Evolutionary conservation across 768 basidiomycete genomes (phyloP).

Genomic region (Obba rivulosa): DNA sequence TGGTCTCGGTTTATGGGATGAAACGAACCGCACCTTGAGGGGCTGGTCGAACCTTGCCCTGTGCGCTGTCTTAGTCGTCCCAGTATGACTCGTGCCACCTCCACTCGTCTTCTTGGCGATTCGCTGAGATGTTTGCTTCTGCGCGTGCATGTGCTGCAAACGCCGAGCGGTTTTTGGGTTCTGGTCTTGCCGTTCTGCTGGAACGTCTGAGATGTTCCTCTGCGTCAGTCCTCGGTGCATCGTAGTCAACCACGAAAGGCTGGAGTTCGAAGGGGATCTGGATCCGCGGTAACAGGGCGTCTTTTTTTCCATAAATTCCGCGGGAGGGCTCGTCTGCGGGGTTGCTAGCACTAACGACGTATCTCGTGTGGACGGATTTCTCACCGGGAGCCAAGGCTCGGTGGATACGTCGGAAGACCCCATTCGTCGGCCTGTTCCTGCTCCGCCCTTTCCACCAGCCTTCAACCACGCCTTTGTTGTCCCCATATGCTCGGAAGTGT

Average conservation of each 20-base stretch:
- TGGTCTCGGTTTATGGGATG: no score
- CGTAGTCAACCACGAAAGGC: constrained; percentile 6
- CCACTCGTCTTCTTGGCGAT: no score
- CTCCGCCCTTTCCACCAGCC: constrained; percentile 30
- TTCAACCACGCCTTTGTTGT: constrained; percentile 31
- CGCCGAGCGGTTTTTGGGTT: no score
- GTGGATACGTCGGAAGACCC: constrained; percentile 23
- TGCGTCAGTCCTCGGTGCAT: no score
- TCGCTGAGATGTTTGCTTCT: no score
- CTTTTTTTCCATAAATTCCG: constrained; percentile 1
- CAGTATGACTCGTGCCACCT: no score
- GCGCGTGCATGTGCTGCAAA: no score
- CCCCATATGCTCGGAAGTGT: constrained; percentile 22
- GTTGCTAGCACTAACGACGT: constrained; percentile 13
- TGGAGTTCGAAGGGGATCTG: neutral
- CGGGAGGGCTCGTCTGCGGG: constrained; percentile 16
- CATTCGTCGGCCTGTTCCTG: constrained; percentile 22
- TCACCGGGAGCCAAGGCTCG: neutral
- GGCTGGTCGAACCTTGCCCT: no score
- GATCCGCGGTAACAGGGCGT: constrained; percentile 12
- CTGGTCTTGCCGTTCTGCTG: no score
- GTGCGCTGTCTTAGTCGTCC: no score
- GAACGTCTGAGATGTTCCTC: no score
- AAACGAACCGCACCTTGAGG: no score
- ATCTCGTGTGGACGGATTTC: constrained; percentile 1